Evolutionary conservation across 768 basidiomycete species (phyloP).

Genomic region (Lepiota venenata): DNA sequence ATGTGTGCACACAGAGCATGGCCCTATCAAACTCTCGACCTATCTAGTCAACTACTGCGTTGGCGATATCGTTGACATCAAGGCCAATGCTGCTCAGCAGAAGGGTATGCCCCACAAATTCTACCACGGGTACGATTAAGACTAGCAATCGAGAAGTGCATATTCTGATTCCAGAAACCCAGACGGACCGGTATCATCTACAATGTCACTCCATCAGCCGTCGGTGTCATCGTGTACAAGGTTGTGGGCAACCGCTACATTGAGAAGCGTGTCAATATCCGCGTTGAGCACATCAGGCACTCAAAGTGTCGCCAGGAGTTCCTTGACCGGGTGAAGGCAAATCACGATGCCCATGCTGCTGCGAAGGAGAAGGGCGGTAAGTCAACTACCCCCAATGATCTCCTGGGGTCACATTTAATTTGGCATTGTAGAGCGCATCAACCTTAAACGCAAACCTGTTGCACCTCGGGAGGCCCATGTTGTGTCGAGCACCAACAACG

Average conservation of each 20-base stretch:
- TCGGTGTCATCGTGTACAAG: conserved; percentile 98
- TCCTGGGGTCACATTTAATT: not conserved
- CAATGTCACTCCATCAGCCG: conserved; percentile 94
- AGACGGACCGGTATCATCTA: conserved; percentile 98
- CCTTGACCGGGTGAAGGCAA: conserved; percentile 90
- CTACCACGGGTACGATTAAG: conserved; percentile 82
- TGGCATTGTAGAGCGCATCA: conserved; percentile 59
- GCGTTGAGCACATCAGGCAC: conserved; percentile 93
- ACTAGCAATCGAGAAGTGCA: conserved; percentile 1
- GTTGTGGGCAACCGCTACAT: conserved; percentile 98
- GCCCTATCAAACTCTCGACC: conserved; percentile 86
- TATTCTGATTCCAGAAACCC: conserved; percentile 1
- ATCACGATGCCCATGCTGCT: conserved; percentile 77
- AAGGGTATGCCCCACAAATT: conserved; percentile 99
- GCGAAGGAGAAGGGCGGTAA: conserved; percentile 90
- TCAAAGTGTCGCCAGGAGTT: conserved; percentile 98
- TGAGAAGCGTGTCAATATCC: conserved; percentile 99
- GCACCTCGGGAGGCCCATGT: conserved; percentile 78
- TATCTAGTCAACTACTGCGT: conserved; percentile 92
- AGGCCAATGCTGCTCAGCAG: conserved; percentile 98
- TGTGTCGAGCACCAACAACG: conserved; percentile 71
- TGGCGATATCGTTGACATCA: conserved; percentile 99
- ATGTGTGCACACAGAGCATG: conserved; percentile 62
- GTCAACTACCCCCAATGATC: conserved; percentile 27
- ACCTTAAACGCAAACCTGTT: conserved; percentile 81